Percentiles rank a stretch among this genome's conserved stretches.
These are phyloP conservation scores for Cytospora schulzeri DNA, from an alignment of 2,329 filamentous ascomycete species.

Conservation along the genomic window DNA sequence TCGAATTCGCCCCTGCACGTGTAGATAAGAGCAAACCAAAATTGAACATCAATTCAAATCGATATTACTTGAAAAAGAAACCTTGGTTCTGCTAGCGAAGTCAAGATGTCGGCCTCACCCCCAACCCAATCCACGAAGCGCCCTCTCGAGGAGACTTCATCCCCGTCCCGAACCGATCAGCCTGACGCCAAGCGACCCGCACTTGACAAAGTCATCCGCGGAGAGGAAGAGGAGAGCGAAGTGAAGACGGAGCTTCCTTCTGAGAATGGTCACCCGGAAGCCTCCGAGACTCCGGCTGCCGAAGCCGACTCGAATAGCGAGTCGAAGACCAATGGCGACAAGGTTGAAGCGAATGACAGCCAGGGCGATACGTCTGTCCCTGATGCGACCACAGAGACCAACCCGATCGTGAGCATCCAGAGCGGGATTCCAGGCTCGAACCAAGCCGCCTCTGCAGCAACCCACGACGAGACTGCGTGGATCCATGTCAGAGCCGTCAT, in stretches of 20 bases:
- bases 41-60: constrained; percentile 52
- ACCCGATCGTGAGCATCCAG: constrained; percentile 45
- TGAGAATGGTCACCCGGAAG: constrained; percentile 38
- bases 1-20: constrained; percentile 74
- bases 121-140: constrained; percentile 79
- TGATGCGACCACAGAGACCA: constrained; percentile 58
- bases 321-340: constrained; percentile 53
- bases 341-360: constrained; percentile 55
- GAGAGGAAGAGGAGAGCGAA: constrained; percentile 62
- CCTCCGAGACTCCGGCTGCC: constrained; percentile 38
- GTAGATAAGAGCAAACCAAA: constrained; percentile 66
- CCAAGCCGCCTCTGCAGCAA: constrained; percentile 50
- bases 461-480: constrained; percentile 91
- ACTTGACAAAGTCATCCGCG: constrained; percentile 86
- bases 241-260: constrained; percentile 47
- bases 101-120: constrained; percentile 74
- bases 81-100: constrained; percentile 39
- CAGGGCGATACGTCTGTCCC: constrained; percentile 72
- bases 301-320: constrained; percentile 51
- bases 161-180: constrained; percentile 88
- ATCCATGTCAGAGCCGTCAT: constrained; percentile 97
- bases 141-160: constrained; percentile 94
- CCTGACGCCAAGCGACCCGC: constrained; percentile 97
- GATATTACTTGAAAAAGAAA: constrained; percentile 45
- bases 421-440: constrained; percentile 42